Evolutionary conservation across 129 eudicot species (phyloP).

Genomic region (Helianthus annuus): DNA sequence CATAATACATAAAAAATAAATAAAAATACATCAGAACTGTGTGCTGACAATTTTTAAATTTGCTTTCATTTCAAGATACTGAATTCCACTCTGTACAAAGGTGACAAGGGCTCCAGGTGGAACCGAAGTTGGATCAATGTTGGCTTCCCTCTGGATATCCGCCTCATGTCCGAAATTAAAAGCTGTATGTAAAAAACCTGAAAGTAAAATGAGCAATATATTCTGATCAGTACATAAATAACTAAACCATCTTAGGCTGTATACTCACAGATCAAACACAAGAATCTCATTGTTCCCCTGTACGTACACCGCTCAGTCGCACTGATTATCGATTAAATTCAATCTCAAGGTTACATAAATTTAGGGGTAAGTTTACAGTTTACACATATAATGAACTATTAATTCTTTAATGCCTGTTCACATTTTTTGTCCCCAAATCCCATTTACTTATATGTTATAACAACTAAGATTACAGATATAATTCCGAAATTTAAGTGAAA

Average conservation of each 20-base stretch:
- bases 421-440: background rate
- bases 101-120: constrained; percentile 64
- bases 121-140: constrained; percentile 46
- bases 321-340: background rate
- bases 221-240: constrained; percentile 15
- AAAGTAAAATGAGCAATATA: constrained; percentile 19
- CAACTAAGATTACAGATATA: background rate
- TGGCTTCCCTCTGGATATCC: constrained; percentile 29
- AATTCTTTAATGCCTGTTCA: background rate
- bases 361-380: background rate
- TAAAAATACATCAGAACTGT: constrained; percentile 9
- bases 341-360: background rate
- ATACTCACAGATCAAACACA: constrained; percentile 13
- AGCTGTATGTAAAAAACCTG: constrained; percentile 68
- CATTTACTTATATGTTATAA: background rate
- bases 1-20: background rate
- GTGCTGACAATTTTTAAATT: constrained; percentile 49
- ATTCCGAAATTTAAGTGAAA: background rate
- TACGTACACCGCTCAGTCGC: background rate
- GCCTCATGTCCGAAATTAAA: constrained; percentile 60
- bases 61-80: constrained; percentile 61
- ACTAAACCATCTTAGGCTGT: constrained; percentile 8
- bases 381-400: background rate
- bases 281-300: background rate
- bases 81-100: constrained; percentile 58